These are phyloP conservation scores for Xanthoparmelia taractica DNA, from an alignment of 495 filamentous ascomycete species.

Conservation along the genomic window DNA sequence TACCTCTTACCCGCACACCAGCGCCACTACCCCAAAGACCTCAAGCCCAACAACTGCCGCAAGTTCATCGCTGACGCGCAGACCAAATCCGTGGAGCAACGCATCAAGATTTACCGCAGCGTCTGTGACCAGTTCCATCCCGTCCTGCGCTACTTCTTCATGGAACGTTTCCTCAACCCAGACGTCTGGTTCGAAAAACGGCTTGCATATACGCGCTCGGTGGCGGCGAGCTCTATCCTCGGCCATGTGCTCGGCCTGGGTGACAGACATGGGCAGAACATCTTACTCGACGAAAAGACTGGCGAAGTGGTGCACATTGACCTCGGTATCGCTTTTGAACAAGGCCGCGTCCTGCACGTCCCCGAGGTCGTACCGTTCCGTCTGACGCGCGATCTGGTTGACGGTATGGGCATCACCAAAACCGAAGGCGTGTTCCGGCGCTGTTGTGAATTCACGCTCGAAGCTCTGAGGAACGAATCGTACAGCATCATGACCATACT, in stretches of 20 bases:
- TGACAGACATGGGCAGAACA: constrained; percentile 94
- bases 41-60: constrained; percentile 64
- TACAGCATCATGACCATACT: constrained; percentile 97
- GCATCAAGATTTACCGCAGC: constrained; percentile 64
- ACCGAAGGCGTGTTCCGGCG: constrained; percentile 93
- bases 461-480: constrained; percentile 82
- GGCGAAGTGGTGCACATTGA: constrained; percentile 97
- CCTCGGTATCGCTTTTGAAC: constrained; percentile 91
- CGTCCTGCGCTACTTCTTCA: constrained; percentile 95
- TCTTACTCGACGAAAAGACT: constrained; percentile 79
- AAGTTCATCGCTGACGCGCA: constrained; percentile 69
- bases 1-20: constrained; percentile 87
- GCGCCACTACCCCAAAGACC: constrained; percentile 75
- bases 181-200: constrained; percentile 90
- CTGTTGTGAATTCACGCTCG: constrained; percentile 95
- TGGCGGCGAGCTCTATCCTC: constrained; percentile 89
- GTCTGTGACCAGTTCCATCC: constrained; percentile 77
- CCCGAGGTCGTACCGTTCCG: constrained; percentile 95
- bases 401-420: constrained; percentile 92
- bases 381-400: constrained; percentile 89
- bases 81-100: constrained; percentile 55
- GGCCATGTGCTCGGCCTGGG: constrained; percentile 92
- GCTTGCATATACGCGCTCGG: constrained; percentile 83
- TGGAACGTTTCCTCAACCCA: constrained; percentile 87
- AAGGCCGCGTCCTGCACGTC: constrained; percentile 83